Conservation (phyloP, 2,329 filamentous ascomycete genomes). For the Tolypocladium inflatum region DNA sequence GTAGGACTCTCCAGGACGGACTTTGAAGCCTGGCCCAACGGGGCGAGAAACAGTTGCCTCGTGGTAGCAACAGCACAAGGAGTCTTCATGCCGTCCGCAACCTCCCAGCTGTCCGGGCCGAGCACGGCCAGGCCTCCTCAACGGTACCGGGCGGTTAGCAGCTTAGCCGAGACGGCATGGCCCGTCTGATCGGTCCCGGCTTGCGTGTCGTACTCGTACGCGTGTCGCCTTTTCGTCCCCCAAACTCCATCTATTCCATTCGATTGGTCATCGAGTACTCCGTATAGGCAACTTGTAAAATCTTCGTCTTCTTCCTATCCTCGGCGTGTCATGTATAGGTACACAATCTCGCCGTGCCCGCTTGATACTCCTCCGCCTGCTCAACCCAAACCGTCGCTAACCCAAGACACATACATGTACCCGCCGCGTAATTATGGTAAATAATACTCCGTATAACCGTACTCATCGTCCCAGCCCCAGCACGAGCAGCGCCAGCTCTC, state of each 20-base stretch:
- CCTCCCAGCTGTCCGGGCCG: too few species aligned
- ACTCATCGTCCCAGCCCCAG: conserved; percentile 7
- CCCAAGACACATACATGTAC: background rate
- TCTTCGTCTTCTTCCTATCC: background rate
- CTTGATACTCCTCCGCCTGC: background rate
- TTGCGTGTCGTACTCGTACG: background rate
- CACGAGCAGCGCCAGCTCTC: conserved; percentile 15
- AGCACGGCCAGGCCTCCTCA: too few species aligned
- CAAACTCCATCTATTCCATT: background rate
- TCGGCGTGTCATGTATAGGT: background rate
- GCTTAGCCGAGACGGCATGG: background rate
- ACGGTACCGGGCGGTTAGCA: too few species aligned
- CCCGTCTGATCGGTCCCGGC: background rate
- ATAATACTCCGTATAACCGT: background rate
- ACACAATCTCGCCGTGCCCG: background rate
- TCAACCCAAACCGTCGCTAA: background rate
- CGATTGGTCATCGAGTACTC: background rate
- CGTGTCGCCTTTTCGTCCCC: background rate
- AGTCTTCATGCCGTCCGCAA: background rate
- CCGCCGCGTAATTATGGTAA: background rate
- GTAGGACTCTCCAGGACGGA: too few species aligned
- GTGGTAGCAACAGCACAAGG: background rate
- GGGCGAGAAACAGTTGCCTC: background rate
- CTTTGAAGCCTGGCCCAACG: too few species aligned
- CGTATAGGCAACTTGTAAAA: too few species aligned